Base-by-base conservation (phyloP, 106 monocot species). In the Alisma plantagoaquatica region DNA sequence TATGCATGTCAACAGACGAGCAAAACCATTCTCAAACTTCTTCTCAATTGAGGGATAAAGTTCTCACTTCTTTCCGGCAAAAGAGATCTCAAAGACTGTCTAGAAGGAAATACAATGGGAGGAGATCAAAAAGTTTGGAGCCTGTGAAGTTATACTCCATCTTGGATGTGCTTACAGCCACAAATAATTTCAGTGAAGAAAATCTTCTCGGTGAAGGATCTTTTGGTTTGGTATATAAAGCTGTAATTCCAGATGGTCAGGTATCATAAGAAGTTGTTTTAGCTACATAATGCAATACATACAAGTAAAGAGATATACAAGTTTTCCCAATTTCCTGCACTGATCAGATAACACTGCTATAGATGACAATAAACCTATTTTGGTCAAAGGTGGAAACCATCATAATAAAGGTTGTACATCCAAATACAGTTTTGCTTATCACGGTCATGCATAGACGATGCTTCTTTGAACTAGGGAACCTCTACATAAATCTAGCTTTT, bases 181-280 rank as follows among this genome's bases (percentile, higher is more conserved):
- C 86, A 20, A 74, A 68, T 33, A 53, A 58, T 63, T 86, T 67
- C 38, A 65, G 51, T 45, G 35, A 70, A 35, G 74, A 65, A 24
- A 59, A 57, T 50, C 42, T 81, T 80, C 27, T 86, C 49, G 86
- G 80, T 4, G 55, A 59, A 43, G 81, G 80, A 43, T 52, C 60
- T 22, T 56, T 51, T 48, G 76, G 77, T 28, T 41, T 33, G 35
- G 73, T 71, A 57, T 86, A 77, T 57, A 66, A 31, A 68, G 80
- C 80, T 49, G 56, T 73, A 31, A 67, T 86, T 67, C 63, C 77
- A 27, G 73, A 71, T 61, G 77, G 77, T 17, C 70, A 86, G 86
- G 86, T 82, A 69, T 27, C n/a, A 46, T 3, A 10, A 46, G n/a
- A 8, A 46, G 45, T 16, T 46, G 19, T 10, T 4, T 46, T 17